These are phyloP conservation scores for Fusarium hainanense DNA, from an alignment of 2,329 filamentous ascomycete genomes.

Conservation along the genomic window DNA sequence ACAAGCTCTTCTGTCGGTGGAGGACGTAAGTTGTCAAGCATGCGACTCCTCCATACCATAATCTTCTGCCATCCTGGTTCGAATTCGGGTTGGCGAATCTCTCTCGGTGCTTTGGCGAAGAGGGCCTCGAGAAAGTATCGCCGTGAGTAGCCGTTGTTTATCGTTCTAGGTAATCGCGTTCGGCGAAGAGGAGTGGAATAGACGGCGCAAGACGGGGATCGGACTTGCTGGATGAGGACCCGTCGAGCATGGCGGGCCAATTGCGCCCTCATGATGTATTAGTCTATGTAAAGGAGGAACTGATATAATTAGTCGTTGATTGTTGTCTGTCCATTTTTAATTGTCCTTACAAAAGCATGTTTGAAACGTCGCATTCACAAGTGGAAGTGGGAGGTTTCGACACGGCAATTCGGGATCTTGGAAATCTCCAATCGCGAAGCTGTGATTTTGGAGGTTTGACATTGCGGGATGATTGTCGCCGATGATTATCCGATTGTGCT, in stretches of 20 bases:
- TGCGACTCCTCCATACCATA: slow-evolving; percentile 72
- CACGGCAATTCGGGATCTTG: slow-evolving; percentile 33
- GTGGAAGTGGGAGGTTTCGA: slow-evolving; percentile 25
- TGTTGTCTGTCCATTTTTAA: too few relatives aligned
- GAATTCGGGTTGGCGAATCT: slow-evolving; percentile 69
- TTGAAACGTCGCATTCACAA: slow-evolving; percentile 33
- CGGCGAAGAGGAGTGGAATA: slow-evolving; percentile 47
- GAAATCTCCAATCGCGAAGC: slow-evolving; percentile 38
- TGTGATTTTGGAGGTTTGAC: slow-evolving; percentile 43
- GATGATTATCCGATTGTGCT: slow-evolving; percentile 39
- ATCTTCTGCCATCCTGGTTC: slow-evolving; percentile 79
- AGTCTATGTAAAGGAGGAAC: slow-evolving; percentile 43
- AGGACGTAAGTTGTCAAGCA: slow-evolving; percentile 71
- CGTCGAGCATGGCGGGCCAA: slow-evolving; percentile 59
- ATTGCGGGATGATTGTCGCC: slow-evolving; percentile 23
- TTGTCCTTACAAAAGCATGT: slow-evolving; percentile 42
- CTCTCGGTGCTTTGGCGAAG: slow-evolving; percentile 68
- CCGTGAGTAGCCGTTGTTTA: slow-evolving; percentile 37
- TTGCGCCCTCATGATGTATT: slow-evolving; percentile 58
- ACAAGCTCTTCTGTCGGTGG: slow-evolving; percentile 72
- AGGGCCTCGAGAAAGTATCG: slow-evolving; percentile 69
- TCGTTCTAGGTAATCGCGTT: slow-evolving; percentile 42
- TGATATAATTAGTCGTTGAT: slow-evolving; percentile 25
- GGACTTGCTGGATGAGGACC: slow-evolving; percentile 51
- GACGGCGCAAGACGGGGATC: slow-evolving; percentile 50